Evolutionary conservation across 2,329 filamentous ascomycete species (phyloP).

Genomic region (Nannizziopsis arthrosporioides): DNA sequence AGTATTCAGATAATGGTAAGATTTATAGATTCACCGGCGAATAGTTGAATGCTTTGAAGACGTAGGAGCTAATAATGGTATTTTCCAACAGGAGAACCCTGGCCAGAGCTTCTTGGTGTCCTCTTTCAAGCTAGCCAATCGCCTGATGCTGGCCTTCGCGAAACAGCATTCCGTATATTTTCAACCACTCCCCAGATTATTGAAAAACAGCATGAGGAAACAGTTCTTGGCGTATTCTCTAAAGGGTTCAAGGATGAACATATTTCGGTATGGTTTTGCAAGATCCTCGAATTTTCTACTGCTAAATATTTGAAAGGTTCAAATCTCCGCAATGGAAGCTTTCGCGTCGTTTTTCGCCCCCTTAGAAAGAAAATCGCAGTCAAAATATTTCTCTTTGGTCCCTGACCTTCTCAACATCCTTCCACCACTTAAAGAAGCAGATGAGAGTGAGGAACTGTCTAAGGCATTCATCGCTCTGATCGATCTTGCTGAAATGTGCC

Average conservation of each 20-base stretch:
- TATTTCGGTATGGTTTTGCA: conserved; percentile 47
- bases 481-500: conserved; percentile 83
- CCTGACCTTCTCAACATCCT: conserved; percentile 90
- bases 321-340: conserved; percentile 87
- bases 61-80: neutral
- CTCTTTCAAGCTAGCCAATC: conserved; percentile 89
- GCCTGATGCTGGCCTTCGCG: conserved; percentile 67
- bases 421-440: conserved; percentile 80
- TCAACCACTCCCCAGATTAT: conserved; percentile 91
- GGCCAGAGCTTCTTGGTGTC: conserved; percentile 76
- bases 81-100: conserved; percentile 55
- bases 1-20: conserved; percentile 86
- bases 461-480: conserved; percentile 84
- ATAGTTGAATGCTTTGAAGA: neutral
- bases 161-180: conserved; percentile 90
- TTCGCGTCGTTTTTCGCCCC: conserved; percentile 94
- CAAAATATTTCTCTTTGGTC: conserved; percentile 76
- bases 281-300: neutral
- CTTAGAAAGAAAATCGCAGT: conserved; percentile 73
- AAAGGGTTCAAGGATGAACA: conserved; percentile 86
- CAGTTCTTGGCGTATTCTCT: conserved; percentile 77
- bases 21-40: conserved; percentile 15
- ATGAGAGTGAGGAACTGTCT: conserved; percentile 81
- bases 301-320: conserved; percentile 48
- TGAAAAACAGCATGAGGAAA: conserved; percentile 85